Percentiles rank a stretch among this genome's conserved stretches.
These are phyloP conservation scores for Cardiospermum halicacabum DNA, from an alignment of 345 rosid genomes.

Conservation along the genomic window DNA sequence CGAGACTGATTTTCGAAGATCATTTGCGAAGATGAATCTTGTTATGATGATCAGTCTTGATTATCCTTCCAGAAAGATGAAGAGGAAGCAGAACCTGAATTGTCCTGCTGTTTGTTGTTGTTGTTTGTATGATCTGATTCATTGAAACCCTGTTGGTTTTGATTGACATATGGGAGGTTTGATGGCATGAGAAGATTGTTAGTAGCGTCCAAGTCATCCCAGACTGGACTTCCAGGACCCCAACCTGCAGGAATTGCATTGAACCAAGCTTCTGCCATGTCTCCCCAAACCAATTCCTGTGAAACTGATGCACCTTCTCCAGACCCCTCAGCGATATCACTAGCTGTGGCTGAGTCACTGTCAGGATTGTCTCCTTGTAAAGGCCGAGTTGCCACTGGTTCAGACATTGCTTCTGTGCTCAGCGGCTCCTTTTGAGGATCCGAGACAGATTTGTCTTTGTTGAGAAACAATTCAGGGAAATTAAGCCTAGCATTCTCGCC, in stretches of 20 bases:
- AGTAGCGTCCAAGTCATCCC: conserved; percentile 78
- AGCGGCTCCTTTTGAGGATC: too few species aligned
- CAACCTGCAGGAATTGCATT: conserved; percentile 75
- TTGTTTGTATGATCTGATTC: conserved; percentile 29
- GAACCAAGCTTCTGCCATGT: conserved; percentile 77
- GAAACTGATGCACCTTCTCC: conserved; percentile 30
- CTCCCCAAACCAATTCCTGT: conserved; percentile 61
- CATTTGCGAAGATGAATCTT: conserved; percentile 9
- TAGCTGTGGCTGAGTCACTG: conserved; percentile 28
- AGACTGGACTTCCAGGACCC: conserved; percentile 89
- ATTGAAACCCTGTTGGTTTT: conserved; percentile 30
- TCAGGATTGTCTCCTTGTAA: conserved; percentile 29
- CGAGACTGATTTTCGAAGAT: neutral
- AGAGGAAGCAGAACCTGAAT: conserved; percentile 30
- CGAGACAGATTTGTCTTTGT: conserved; percentile 38
- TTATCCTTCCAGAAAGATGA: conserved; percentile 58
- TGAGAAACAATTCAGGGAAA: conserved; percentile 76
- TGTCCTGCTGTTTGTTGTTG: conserved; percentile 29
- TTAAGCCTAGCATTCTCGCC: conserved; percentile 86
- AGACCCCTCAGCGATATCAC: conserved; percentile 23
- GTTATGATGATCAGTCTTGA: conserved; percentile 31
- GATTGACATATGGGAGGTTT: conserved; percentile 38
- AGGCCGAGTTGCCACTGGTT: conserved; percentile 11
- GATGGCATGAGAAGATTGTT: conserved; percentile 44
- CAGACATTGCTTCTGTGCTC: conserved; percentile 12